Evolutionary conservation across 148 eudicot genomes (phyloP).

Genomic region (Silene conica): DNA sequence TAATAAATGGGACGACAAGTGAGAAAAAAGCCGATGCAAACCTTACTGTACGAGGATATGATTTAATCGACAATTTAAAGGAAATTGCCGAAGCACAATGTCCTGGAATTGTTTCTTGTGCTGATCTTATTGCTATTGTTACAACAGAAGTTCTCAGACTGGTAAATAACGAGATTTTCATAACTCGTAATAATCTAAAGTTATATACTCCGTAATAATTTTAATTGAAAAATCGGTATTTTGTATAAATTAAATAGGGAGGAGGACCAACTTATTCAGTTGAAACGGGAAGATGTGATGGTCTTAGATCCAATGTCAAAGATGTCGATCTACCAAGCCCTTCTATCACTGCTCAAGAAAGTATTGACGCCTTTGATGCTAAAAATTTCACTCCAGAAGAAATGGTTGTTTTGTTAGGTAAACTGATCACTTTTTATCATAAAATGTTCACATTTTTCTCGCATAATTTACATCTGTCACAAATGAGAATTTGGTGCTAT

Average conservation of each 20-base stretch:
- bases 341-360: not conserved
- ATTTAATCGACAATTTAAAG: constrained; percentile 9
- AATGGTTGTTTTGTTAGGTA: constrained; percentile 23
- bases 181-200: not conserved
- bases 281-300: constrained; percentile 20
- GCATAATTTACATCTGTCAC: too few relatives aligned
- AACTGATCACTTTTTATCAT: too few relatives aligned
- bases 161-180: not conserved
- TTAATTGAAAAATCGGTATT: not conserved
- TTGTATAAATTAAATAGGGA: not conserved
- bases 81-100: not conserved
- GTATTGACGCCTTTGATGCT: not conserved
- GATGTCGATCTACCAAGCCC: constrained; percentile 20
- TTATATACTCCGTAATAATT: not conserved
- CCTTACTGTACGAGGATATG: constrained; percentile 18
- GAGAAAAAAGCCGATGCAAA: constrained; percentile 13
- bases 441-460: too few relatives aligned
- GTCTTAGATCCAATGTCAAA: not conserved
- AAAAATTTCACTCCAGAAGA: constrained; percentile 9
- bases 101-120: constrained; percentile 15
- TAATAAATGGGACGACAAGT: constrained; percentile 7
- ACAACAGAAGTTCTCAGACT: constrained; percentile 3
- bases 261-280: constrained; percentile 17
- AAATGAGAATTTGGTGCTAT: too few relatives aligned
- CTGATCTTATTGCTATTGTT: constrained; percentile 17